phyloP scores from a whole-genome alignment of 1,139 yeast species.

The Spencermartinsiella ligniputridi region DNA sequence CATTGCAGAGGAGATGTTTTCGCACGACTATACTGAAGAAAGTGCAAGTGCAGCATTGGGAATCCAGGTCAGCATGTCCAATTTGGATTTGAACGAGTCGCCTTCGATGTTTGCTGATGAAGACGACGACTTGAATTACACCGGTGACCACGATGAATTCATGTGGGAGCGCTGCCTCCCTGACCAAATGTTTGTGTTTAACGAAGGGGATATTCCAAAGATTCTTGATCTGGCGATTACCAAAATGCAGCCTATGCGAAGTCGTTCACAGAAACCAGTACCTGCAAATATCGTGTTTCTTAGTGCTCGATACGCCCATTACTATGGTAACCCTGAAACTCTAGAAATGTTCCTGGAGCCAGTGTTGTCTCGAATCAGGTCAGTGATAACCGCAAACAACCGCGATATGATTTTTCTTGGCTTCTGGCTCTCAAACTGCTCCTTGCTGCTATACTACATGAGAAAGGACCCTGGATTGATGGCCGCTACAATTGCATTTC shows the following conservation, averaged over 20 bases:
- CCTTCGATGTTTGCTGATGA: slow-evolving; percentile 19
- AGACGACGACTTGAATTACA: slow-evolving; percentile 18
- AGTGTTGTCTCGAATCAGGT: slow-evolving; percentile 33
- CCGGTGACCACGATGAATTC: slow-evolving; percentile 24
- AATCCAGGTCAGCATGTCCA: slow-evolving; percentile 15
- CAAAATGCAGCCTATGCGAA: slow-evolving; percentile 36
- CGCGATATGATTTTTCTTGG: slow-evolving; percentile 39
- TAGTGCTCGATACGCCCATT: slow-evolving; percentile 39
- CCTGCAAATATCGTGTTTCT: slow-evolving; percentile 42
- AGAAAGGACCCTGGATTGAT: slow-evolving; percentile 36
- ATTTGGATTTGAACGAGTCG: slow-evolving; percentile 32
- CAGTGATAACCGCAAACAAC: slow-evolving; percentile 29
- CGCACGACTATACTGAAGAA: slow-evolving; percentile 21
- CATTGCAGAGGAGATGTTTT: slow-evolving; percentile 26
- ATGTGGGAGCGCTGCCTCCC: slow-evolving; percentile 39
- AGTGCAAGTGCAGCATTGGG: slow-evolving; percentile 28
- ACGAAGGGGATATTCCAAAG: slow-evolving; percentile 35
- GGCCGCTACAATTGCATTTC: slow-evolving; percentile 31
- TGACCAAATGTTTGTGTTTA: slow-evolving; percentile 39
- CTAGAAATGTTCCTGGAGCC: slow-evolving; percentile 34
- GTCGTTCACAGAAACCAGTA: slow-evolving; percentile 36
- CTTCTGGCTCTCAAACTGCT: slow-evolving; percentile 42
- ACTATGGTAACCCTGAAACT: slow-evolving; percentile 34
- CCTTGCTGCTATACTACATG: slow-evolving; percentile 37
- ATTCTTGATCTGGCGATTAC: slow-evolving; percentile 37